Conservation (phyloP, 176 grass and related monocot genomes). For the Rhynchospora tenuis region DNA sequence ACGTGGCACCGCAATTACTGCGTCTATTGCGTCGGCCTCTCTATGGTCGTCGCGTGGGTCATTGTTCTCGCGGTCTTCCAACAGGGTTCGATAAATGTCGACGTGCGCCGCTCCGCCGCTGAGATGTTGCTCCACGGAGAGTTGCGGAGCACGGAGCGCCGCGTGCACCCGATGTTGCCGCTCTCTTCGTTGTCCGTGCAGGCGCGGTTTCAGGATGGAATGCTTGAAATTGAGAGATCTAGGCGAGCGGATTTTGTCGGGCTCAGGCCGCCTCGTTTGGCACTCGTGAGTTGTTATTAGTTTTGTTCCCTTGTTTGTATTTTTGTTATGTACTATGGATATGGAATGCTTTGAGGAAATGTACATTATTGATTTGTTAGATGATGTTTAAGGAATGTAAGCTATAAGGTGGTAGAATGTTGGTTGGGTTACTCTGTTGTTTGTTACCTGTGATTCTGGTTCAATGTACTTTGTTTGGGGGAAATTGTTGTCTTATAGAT, state of each 20-base stretch:
- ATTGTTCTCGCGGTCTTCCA: constrained; percentile 29
- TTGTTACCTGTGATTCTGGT: background rate
- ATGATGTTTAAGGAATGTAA: background rate
- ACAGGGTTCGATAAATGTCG: constrained; percentile 11
- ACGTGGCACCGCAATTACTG: constrained; percentile 6
- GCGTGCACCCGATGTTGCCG: constrained; percentile 7
- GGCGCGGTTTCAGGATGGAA: constrained; percentile 18
- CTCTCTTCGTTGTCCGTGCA: constrained; percentile 25
- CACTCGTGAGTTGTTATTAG: constrained; percentile 30
- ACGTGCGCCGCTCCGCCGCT: background rate
- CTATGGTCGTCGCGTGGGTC: constrained; percentile 5
- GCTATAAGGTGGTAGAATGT: background rate
- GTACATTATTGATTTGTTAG: background rate
- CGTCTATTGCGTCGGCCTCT: constrained; percentile 27
- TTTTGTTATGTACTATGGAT: background rate
- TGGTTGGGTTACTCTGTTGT: background rate
- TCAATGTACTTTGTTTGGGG: constrained; percentile 27
- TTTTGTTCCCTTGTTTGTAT: background rate
- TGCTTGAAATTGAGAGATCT: constrained; percentile 35
- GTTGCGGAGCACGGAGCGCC: background rate
- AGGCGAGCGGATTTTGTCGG: constrained; percentile 18
- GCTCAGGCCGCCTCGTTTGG: constrained; percentile 27
- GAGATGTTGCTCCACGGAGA: background rate
- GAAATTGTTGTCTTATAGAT: background rate
- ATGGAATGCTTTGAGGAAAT: background rate